phyloP scores from a whole-genome alignment of 495 filamentous ascomycete genomes.

The Penicillium longicatenatum region DNA sequence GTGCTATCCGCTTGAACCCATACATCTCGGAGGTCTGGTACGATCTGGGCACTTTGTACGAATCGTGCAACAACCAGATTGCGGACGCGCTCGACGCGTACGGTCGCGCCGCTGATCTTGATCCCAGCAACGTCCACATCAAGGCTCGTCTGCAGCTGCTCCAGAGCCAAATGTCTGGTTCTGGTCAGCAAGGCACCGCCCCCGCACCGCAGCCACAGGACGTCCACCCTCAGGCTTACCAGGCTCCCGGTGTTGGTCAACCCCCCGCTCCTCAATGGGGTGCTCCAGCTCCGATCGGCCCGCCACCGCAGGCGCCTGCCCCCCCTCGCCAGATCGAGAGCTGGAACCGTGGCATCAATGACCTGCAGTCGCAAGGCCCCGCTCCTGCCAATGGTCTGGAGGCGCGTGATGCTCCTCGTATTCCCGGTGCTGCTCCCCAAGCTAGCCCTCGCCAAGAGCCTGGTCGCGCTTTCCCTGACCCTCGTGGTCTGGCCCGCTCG shows the following conservation, averaged over 20 bases:
- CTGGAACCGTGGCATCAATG: slow-evolving; percentile 77
- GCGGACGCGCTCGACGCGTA: slow-evolving; percentile 96
- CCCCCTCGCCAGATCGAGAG: slow-evolving; percentile 59
- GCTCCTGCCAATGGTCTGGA: slow-evolving; percentile 74
- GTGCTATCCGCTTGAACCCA: slow-evolving; percentile 95
- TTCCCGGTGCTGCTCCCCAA: slow-evolving; percentile 64
- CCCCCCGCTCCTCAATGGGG: slow-evolving; percentile 88
- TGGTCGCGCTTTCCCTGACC: slow-evolving; percentile 74
- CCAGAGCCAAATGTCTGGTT: slow-evolving; percentile 71
- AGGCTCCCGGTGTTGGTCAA: slow-evolving; percentile 66
- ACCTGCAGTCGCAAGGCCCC: slow-evolving; percentile 68
- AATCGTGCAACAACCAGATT: slow-evolving; percentile 99
- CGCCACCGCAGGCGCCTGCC: slow-evolving; percentile 64
- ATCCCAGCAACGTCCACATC: slow-evolving; percentile 92
- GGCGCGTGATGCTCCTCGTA: slow-evolving; percentile 68
- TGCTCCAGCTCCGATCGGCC: slow-evolving; percentile 63
- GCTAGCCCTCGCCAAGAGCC: slow-evolving; percentile 70
- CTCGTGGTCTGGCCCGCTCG: slow-evolving; percentile 64
- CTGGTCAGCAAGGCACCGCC: slow-evolving; percentile 66
- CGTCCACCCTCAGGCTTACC: slow-evolving; percentile 84
- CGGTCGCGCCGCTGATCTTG: slow-evolving; percentile 89
- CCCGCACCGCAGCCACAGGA: slow-evolving; percentile 79
- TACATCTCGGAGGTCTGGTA: slow-evolving; percentile 99
- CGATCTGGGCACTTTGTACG: slow-evolving; percentile 96
- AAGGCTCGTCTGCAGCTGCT: slow-evolving; percentile 91